A percentile compares a stretch with the other conserved stretches of the same genome.
Evolutionary conservation across 2,329 filamentous ascomycete species (phyloP).

Genomic region (Orbilia ellipsospora): DNA sequence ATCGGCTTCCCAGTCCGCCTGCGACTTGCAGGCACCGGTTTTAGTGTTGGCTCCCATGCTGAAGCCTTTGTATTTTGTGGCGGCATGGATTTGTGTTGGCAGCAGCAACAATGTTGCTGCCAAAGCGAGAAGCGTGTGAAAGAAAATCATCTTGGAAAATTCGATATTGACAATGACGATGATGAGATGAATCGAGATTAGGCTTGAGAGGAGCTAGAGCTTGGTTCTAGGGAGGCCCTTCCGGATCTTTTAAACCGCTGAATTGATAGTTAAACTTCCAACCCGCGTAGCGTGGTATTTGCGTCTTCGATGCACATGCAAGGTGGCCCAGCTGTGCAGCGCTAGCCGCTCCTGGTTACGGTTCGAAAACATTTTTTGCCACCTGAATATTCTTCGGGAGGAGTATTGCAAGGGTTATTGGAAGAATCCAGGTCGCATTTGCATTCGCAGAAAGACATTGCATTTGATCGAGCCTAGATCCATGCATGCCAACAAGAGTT

Average conservation of each 20-base stretch:
- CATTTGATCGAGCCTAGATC: conserved; percentile 4
- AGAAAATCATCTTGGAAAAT: conserved; percentile 11
- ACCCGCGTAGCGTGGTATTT: background rate
- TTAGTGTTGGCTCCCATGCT: conserved; percentile 48
- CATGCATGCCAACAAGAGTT: background rate
- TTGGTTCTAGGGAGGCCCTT: background rate
- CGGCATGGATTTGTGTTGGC: conserved; percentile 34
- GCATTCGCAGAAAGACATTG: conserved; percentile 4
- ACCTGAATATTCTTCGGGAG: conserved; percentile 12
- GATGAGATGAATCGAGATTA: background rate
- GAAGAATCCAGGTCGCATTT: conserved; percentile 39
- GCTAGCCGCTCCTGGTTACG: background rate
- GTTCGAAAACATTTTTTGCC: conserved; percentile 21
- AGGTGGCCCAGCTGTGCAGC: background rate
- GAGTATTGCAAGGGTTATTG: conserved; percentile 17
- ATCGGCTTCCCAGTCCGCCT: conserved; percentile 61
- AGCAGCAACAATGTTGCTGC: conserved; percentile 33
- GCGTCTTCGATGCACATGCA: background rate
- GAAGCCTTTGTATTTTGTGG: conserved; percentile 33
- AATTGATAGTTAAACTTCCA: background rate
- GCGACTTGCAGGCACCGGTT: conserved; percentile 62
- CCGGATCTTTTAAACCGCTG: background rate
- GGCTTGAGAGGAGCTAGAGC: conserved; percentile 4
- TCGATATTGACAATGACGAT: background rate
- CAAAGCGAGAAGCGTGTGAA: conserved; percentile 20